Evolutionary conservation across 129 eudicot genomes (phyloP).

Genomic region (Daucus carota): DH1_v3.0 NC_030383.2:5708501-5709000

Average conservation of each 20-base stretch:
- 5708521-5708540: conserved; percentile 48
- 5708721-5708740: conserved; percentile 78
- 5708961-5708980: conserved; percentile 81
- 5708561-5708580: conserved; percentile 51
- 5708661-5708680: conserved; percentile 22
- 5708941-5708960: conserved; percentile 87
- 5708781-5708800: conserved; percentile 16
- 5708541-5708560: conserved; percentile 30
- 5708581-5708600: conserved; percentile 41
- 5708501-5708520: conserved; percentile 11
- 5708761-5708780: conserved; percentile 56
- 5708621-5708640: conserved; percentile 45
- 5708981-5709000: conserved; percentile 49
- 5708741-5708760: conserved; percentile 83
- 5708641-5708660: conserved; percentile 46
- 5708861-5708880: conserved; percentile 24
- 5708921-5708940: conserved; percentile 77
- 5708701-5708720: conserved; percentile 63
- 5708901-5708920: conserved; percentile 44
- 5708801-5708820: conserved; percentile 21
- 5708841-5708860: conserved; percentile 22
- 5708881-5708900: conserved; percentile 55
- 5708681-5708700: conserved; percentile 57
- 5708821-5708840: conserved; percentile 18
- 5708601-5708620: too few relatives aligned